Base-by-base conservation (phyloP, 2,329 filamentous ascomycete species). In the Diaporthe destruens region DNA sequence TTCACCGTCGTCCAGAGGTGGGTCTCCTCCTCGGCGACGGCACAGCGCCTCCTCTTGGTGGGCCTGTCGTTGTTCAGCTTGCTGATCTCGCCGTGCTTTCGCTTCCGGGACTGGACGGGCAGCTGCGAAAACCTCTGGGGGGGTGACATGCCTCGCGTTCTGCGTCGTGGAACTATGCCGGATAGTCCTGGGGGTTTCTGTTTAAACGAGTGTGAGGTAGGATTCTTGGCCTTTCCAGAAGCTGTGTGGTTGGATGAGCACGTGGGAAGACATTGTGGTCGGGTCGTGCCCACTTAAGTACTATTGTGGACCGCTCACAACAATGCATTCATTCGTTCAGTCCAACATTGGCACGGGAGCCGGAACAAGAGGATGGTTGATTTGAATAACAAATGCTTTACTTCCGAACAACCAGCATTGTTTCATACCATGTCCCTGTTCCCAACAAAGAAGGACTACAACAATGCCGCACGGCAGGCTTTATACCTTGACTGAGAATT, bases 1-100 rank as follows among this genome's bases (percentile, higher is more conserved):
- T 68, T 68, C 1, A 68, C 65, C 9, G 65, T 56, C 3, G 65
- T 56, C 65, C 65, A 68, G 14, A 68, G 18, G 18, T n/a, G 32
- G 5, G 65, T 68, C 2, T 68, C 65, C 6, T 29, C 47, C 20
- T 23, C 47, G 20, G 20, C 1, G 5, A 20, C 1, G 5, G 7
- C 44, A 7, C 18, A 47, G 8, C 65, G 65, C 36, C 16, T 68
- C 23, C 12, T 55, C 36, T 56, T 68, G 53, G 6, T 2, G 5
- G 51, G 65, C 51, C 18, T 12, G 9, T 47, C 36, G 8, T 23
- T 16, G 18, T 68, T n/a, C 1, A 12, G 25, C 12, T 11, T 39
- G 23, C 44, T 47, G n/a, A 39, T 36, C 0, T 68, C 51, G 11
- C 34, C 44, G 12, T 18, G 25, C 51, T 56, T 68, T 42, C 65